Base-by-base conservation (phyloP, 345 rosid species). In the Populus ilicifolia region DNA sequence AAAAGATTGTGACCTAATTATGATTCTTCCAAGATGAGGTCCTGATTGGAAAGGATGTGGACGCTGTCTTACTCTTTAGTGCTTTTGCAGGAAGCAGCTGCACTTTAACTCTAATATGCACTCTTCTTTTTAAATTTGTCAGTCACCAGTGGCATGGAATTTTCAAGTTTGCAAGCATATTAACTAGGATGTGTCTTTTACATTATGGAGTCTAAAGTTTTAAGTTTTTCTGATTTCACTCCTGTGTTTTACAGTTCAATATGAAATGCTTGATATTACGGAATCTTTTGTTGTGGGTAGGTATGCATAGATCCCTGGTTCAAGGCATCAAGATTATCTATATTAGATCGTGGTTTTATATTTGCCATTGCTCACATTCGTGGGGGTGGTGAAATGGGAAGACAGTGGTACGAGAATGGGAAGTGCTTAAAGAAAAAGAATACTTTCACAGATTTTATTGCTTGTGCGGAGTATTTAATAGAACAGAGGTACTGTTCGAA, bases 321-420 rank as follows among this genome's bases (percentile, higher is more conserved):
- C 86, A 89, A 84, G 80, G 78, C 89, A 29, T 86, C 97, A 73
- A 92, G 94, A 83, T 79, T 96, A 44, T 92, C 99, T 79, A 73
- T 96, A 52, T 85, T 93, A 81, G 98, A 93, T 85, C 96, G 99
- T 69, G 98, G 99, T 69, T 91, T 96, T 75, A 84, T 92, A 38
- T 93, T 12, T 83, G 97, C 87, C 39, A 90, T 93, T 27, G 98
- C 99, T 79, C 99, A 95, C 76, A 78, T 95, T 81, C 98, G 99
- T 70, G 98, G 99, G 10, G 99, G 99, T 76, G 98, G 97, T 74
- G 99, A 93, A 86, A 90, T 96, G 93, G 98, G 99, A 78, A 92
- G 99, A 81, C 92, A 82, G 80, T 96, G 99, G 99, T 93, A 96
- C 72, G 99, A 96, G 85, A 88, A 90, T 70, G 98, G 99, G 75